Percentiles rank a stretch among this genome's conserved stretches.
Conservation (phyloP, 129 eudicot species). For the Flaveria trinervia region DNA sequence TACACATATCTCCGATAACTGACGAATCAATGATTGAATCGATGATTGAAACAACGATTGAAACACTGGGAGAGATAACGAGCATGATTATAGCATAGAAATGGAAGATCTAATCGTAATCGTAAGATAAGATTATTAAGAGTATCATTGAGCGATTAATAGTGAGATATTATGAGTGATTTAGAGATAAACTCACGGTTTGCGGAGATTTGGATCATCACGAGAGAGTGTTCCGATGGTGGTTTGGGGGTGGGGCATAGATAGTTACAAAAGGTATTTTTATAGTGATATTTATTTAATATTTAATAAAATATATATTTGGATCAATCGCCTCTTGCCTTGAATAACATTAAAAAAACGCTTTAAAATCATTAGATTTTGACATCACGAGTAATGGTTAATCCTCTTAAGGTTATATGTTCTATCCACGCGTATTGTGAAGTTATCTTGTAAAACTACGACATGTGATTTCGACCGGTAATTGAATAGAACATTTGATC, state of each 20-base stretch:
- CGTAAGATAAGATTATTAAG: conserved; percentile 11
- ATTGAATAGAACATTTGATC: too few species aligned
- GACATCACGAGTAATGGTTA: too few species aligned
- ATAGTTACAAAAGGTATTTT: conserved; percentile 2
- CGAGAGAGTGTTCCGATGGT: conserved; percentile 31
- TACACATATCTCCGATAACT: conserved; percentile 12
- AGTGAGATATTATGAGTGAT: background rate
- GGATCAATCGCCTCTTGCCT: too few species aligned
- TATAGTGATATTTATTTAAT: background rate
- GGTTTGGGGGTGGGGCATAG: conserved; percentile 10
- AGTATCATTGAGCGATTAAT: conserved; percentile 5
- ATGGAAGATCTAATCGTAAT: background rate
- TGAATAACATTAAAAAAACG: too few species aligned
- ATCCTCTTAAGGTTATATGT: too few species aligned
- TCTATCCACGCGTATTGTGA: too few species aligned
- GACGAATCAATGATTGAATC: conserved; percentile 21
- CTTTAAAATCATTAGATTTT: too few species aligned
- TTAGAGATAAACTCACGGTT: conserved; percentile 19
- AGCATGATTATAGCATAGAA: conserved; percentile 8
- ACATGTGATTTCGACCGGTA: too few species aligned
- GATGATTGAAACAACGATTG: background rate
- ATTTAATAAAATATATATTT: too few species aligned
- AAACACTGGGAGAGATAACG: background rate
- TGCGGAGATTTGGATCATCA: conserved; percentile 19
- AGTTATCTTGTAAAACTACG: too few species aligned